phyloP scores from a whole-genome alignment of 768 basidiomycete genomes.

The Auriscalpium vulgare region DNA sequence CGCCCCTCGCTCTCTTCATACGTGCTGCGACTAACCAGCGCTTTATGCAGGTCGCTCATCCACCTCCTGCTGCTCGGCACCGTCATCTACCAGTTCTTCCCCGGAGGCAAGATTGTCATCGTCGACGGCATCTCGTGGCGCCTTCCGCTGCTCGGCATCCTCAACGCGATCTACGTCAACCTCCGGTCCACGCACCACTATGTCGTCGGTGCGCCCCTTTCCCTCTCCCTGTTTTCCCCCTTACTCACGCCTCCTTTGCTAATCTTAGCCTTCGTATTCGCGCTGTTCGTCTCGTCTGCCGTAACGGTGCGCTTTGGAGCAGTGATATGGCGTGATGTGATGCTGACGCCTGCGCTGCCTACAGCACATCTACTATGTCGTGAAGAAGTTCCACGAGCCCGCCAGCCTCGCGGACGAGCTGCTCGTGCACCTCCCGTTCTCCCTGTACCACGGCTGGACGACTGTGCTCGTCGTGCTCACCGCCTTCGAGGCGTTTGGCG shows the following conservation, averaged over 20 bases:
- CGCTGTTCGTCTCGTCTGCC: constrained; percentile 77
- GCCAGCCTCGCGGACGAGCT: constrained; percentile 67
- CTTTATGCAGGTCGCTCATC: constrained; percentile 60
- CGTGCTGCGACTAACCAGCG: constrained; percentile 3
- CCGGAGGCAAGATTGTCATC: constrained; percentile 64
- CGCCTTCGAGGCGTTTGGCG: constrained; percentile 85
- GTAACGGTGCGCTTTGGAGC: constrained; percentile 33
- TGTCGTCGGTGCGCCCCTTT: constrained; percentile 37
- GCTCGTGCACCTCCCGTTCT: constrained; percentile 94
- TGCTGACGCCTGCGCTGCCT: constrained; percentile 25
- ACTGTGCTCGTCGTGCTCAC: constrained; percentile 77
- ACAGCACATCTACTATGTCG: constrained; percentile 88
- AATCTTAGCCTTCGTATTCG: constrained; percentile 70
- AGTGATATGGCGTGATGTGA: constrained; percentile 13
- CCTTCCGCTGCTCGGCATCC: constrained; percentile 77
- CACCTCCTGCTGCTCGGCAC: constrained; percentile 88
- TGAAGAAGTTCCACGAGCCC: constrained; percentile 78
- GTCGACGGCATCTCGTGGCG: constrained; percentile 89
- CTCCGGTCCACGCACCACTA: constrained; percentile 78
- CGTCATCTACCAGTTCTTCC: constrained; percentile 85
- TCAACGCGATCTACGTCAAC: constrained; percentile 87
- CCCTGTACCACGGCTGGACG: constrained; percentile 90
- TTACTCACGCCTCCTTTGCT: constrained; percentile 1
- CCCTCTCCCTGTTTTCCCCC: not conserved
- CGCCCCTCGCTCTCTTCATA: constrained; percentile 9